Percentiles rank a stretch among this genome's conserved stretches.
Evolutionary conservation across 306 rosid species (phyloP).

Genomic region (Cyclanthera cordifolia): DNA sequence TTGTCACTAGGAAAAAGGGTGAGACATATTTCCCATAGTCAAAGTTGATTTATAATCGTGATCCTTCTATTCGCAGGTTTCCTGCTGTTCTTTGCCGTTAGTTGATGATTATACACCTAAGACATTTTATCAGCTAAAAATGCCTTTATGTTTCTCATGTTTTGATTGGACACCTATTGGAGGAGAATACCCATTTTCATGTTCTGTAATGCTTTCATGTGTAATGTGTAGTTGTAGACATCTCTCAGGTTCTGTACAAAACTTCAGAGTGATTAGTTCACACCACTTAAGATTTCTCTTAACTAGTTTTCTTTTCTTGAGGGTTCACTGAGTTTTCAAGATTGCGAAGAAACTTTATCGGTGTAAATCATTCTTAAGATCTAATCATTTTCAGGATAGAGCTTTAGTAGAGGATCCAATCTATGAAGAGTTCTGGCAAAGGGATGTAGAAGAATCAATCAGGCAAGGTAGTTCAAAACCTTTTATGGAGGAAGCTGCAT

Average conservation of each 20-base stretch:
- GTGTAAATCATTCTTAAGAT: background rate
- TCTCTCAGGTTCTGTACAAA: background rate
- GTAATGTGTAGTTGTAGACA: background rate
- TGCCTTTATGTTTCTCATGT: background rate
- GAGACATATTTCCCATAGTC: conserved; percentile 16
- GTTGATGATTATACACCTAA: background rate
- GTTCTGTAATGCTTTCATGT: background rate
- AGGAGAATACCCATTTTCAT: background rate
- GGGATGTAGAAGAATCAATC: conserved; percentile 91
- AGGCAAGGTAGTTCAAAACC: conserved; percentile 69
- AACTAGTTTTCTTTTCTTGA: too few species aligned
- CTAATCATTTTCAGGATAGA: conserved; percentile 44
- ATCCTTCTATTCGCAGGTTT: background rate
- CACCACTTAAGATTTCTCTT: background rate
- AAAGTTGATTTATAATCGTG: background rate
- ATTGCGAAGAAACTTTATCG: conserved; percentile 4
- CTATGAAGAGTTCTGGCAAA: conserved; percentile 93
- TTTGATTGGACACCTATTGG: background rate
- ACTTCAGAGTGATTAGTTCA: background rate
- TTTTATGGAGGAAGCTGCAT: conserved; percentile 76
- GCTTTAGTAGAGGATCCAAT: conserved; percentile 88
- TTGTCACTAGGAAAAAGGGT: conserved; percentile 84
- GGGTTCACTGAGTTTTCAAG: background rate
- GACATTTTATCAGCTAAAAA: background rate
- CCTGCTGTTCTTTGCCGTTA: background rate